Percentiles rank a stretch among this genome's conserved stretches.
Conservation (phyloP, 805 yeast species). For the baker's yeast (Saccharomyces cerevisiae) region DNA sequence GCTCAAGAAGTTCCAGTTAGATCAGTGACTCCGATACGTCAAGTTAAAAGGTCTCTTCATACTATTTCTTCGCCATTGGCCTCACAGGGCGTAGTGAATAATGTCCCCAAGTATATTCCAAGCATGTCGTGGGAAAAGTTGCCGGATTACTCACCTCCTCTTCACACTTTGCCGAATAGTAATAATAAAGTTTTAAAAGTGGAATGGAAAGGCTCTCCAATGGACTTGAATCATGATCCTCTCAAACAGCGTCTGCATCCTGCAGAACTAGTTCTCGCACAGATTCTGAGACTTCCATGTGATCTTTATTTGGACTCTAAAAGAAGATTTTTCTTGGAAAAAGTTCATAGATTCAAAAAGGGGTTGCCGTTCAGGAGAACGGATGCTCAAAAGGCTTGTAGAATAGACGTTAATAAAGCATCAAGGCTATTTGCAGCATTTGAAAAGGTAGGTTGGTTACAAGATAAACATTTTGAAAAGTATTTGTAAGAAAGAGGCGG, state of each 20-base stretch:
- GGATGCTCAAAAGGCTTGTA: slow-evolving; percentile 93
- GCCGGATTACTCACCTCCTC: slow-evolving; percentile 71
- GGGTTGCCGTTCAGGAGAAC: slow-evolving; percentile 84
- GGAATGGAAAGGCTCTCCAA: slow-evolving; percentile 97
- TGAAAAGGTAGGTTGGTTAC: slow-evolving; percentile 85
- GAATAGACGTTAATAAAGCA: slow-evolving; percentile 93
- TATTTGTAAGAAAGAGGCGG: slow-evolving; percentile 8
- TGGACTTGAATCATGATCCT: slow-evolving; percentile 78
- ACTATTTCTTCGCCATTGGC: slow-evolving; percentile 25
- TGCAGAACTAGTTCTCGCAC: slow-evolving; percentile 78
- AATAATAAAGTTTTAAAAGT: slow-evolving; percentile 66
- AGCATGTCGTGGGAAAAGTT: slow-evolving; percentile 55
- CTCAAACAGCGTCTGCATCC: slow-evolving; percentile 68
- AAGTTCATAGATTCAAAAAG: slow-evolving; percentile 60
- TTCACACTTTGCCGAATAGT: slow-evolving; percentile 50
- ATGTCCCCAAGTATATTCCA: slow-evolving; percentile 27
- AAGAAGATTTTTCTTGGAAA: slow-evolving; percentile 78
- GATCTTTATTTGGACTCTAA: slow-evolving; percentile 71
- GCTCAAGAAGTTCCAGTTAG: slow-evolving; percentile 2
- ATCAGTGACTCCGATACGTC: slow-evolving; percentile 21
- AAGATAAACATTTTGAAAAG: slow-evolving; percentile 56
- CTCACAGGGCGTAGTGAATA: slow-evolving; percentile 18
- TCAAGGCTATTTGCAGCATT: slow-evolving; percentile 81
- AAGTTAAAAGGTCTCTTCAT: slow-evolving; percentile 13
- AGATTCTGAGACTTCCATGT: slow-evolving; percentile 77